A percentile compares a stretch with the other conserved stretches of the same genome.
Evolutionary conservation across 176 grass and related monocot species (phyloP).

Genomic region (Triticum urartu): DNA sequence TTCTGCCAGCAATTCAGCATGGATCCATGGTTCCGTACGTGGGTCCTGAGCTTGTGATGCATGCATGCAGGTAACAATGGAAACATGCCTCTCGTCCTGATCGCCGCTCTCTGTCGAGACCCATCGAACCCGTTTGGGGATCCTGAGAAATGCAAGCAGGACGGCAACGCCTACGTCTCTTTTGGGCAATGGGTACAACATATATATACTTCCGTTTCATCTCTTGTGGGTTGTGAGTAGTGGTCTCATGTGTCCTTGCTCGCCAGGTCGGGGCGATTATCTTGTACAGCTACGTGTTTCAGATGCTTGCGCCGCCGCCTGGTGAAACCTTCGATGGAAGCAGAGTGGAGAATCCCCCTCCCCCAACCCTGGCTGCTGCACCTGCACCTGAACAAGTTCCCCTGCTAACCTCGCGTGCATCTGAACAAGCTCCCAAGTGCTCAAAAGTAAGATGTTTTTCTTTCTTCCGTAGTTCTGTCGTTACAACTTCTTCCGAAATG

Average conservation of each 20-base stretch:
- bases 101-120: slow-evolving; percentile 66
- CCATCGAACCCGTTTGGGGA: slow-evolving; percentile 66
- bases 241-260: not conserved
- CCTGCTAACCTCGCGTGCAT: slow-evolving; percentile 15
- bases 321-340: slow-evolving; percentile 52
- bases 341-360: slow-evolving; percentile 25
- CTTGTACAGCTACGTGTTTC: slow-evolving; percentile 71
- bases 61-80: slow-evolving; percentile 54
- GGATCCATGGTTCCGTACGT: not conserved
- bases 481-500: not conserved
- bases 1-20: not conserved
- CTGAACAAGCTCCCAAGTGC: not conserved
- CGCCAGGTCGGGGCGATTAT: slow-evolving; percentile 69
- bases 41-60: not conserved
- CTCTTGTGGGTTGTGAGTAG: not conserved
- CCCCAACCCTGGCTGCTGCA: not conserved
- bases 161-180: slow-evolving; percentile 70
- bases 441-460: slow-evolving; percentile 1
- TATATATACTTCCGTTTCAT: not conserved
- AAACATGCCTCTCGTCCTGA: slow-evolving; percentile 68
- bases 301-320: slow-evolving; percentile 62
- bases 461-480: not conserved
- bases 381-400: slow-evolving; percentile 45
- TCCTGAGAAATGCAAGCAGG: slow-evolving; percentile 55
- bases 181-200: slow-evolving; percentile 64